A percentile compares a stretch with the other conserved stretches of the same genome.
Evolutionary conservation across 441 rosid genomes (phyloP).

Genomic region (Pelargonium myrrhifolium): DNA sequence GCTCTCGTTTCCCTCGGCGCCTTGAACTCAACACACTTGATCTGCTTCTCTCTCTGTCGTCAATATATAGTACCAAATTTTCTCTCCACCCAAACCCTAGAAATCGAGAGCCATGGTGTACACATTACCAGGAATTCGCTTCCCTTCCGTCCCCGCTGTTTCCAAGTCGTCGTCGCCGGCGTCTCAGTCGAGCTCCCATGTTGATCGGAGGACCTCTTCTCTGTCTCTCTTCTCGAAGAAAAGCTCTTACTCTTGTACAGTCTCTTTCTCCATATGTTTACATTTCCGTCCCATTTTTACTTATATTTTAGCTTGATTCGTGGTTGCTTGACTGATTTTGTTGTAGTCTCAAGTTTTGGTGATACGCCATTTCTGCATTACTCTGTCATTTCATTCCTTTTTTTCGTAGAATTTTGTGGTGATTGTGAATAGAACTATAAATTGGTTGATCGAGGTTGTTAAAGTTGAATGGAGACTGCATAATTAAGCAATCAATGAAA

Average conservation of each 20-base stretch:
- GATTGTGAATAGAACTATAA: not conserved
- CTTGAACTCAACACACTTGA: slow-evolving; percentile 10
- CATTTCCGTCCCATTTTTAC: not conserved
- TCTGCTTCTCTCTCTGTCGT: not conserved
- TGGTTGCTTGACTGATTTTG: not conserved
- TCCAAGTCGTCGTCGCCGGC: slow-evolving; percentile 21
- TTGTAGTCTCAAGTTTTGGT: not conserved
- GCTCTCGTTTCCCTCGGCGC: slow-evolving; percentile 16
- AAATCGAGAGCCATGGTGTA: slow-evolving; percentile 36
- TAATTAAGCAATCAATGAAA: not conserved
- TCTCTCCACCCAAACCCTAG: slow-evolving; percentile 5
- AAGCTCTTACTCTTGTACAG: slow-evolving; percentile 39
- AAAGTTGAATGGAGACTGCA: slow-evolving; percentile 1
- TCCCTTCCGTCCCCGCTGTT: slow-evolving; percentile 35
- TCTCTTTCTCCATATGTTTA: slow-evolving; percentile 12
- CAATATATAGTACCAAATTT: not conserved
- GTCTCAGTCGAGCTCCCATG: slow-evolving; percentile 36
- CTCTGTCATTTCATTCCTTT: not conserved
- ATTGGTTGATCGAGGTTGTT: not conserved
- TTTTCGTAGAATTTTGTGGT: not conserved
- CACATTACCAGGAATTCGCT: slow-evolving; percentile 44
- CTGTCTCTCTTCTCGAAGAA: slow-evolving; percentile 43
- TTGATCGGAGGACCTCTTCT: slow-evolving; percentile 35
- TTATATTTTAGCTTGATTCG: not conserved
- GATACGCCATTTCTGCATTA: not conserved